Percentiles rank a stretch among this genome's conserved stretches.
Conservation (phyloP, 2,329 filamentous ascomycete genomes). For the Phaeomoniella chlamydospora region DNA sequence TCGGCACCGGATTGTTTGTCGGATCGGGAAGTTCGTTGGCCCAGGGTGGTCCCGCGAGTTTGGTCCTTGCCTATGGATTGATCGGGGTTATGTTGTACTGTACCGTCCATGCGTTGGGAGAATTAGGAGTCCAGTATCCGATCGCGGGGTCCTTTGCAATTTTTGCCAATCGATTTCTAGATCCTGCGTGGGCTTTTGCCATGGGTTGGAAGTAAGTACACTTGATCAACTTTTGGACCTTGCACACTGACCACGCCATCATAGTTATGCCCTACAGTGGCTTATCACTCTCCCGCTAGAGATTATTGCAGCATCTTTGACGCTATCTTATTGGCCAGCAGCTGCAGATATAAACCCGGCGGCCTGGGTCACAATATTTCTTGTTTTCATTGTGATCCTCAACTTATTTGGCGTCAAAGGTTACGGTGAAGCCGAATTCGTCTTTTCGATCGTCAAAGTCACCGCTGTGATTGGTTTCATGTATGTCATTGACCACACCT, state of each 20-base stretch:
- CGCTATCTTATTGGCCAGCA: conserved; percentile 59
- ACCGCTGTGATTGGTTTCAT: conserved; percentile 79
- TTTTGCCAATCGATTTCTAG: conserved; percentile 84
- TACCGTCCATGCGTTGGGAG: conserved; percentile 79
- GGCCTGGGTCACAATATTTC: conserved; percentile 73
- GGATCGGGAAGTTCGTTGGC: conserved; percentile 60
- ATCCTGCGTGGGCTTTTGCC: conserved; percentile 87
- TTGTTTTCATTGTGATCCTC: conserved; percentile 60
- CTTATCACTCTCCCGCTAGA: conserved; percentile 70
- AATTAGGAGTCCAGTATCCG: conserved; percentile 82
- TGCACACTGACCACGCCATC: conserved; percentile 1
- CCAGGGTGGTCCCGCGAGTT: conserved; percentile 59
- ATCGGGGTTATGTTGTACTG: conserved; percentile 82
- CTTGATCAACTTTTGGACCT: not conserved
- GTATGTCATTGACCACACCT: too few species aligned
- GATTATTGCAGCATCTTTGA: conserved; percentile 74
- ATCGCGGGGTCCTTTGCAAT: conserved; percentile 83
- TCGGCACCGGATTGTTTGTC: conserved; percentile 73
- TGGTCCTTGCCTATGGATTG: conserved; percentile 61
- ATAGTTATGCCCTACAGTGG: conserved; percentile 76
- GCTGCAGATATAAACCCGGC: conserved; percentile 47
- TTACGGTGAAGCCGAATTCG: conserved; percentile 80
- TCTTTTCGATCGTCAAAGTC: conserved; percentile 77
- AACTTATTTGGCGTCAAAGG: conserved; percentile 81
- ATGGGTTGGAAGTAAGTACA: conserved; percentile 77